phyloP scores from a whole-genome alignment of 2,329 filamentous ascomycete species.

The Amauroascus niger region DNA sequence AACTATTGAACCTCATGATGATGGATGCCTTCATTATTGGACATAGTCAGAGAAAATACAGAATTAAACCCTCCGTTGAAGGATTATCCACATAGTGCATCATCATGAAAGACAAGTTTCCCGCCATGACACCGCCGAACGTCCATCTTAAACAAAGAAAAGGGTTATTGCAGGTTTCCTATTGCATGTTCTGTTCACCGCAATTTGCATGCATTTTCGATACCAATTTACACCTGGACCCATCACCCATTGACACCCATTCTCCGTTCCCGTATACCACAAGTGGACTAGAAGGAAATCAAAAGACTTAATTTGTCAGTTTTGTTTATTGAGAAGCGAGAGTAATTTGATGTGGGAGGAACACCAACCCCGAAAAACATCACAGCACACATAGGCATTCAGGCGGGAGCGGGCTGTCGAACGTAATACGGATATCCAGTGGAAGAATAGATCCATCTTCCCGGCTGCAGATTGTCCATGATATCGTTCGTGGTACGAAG shows the following conservation, averaged over 20 bases:
- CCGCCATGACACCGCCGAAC: background rate
- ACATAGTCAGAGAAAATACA: background rate
- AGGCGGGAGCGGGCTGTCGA: constrained; percentile 6
- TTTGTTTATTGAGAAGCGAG: background rate
- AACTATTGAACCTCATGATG: no score
- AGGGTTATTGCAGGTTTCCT: background rate
- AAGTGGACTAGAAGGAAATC: background rate
- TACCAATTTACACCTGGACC: background rate
- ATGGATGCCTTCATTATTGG: no score
- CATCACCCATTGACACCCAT: background rate
- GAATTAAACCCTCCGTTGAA: background rate
- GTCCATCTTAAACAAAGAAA: background rate
- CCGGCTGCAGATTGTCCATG: constrained; percentile 24
- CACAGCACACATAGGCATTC: background rate
- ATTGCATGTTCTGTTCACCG: constrained; percentile 1
- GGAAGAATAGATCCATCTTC: constrained; percentile 20
- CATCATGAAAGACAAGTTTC: background rate
- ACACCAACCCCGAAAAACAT: background rate
- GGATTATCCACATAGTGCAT: background rate
- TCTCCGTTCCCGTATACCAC: background rate
- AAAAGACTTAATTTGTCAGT: background rate
- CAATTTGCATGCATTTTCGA: constrained; percentile 1
- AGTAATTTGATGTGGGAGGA: no score
- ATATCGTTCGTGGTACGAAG: constrained; percentile 27
- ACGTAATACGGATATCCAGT: constrained; percentile 14